Conservation (phyloP, 441 rosid species). For the Erodium texanum region DNA sequence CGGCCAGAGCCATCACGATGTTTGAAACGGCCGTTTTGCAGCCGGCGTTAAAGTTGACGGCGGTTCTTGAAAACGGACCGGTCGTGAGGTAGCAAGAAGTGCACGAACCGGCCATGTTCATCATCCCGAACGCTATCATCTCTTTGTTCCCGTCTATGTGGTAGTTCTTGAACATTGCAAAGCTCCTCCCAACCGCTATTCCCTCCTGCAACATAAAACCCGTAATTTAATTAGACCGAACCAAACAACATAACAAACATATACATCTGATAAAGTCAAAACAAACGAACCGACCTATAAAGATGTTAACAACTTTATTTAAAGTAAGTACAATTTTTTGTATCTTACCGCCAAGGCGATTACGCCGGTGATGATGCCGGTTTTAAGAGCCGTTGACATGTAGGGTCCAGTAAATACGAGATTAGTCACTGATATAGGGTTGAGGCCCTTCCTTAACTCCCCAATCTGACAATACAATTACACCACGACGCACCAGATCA, state of each 20-base stretch:
- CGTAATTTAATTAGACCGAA: no score
- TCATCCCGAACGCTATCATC: conserved; percentile 89
- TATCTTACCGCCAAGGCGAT: conserved; percentile 78
- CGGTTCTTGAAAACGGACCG: conserved; percentile 94
- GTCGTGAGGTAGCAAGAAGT: conserved; percentile 93
- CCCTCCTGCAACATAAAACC: conserved; percentile 98
- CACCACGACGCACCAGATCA: not conserved
- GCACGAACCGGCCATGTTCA: conserved; percentile 91
- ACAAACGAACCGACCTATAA: no score
- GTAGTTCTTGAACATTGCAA: conserved; percentile 86
- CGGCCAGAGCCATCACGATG: conserved; percentile 77
- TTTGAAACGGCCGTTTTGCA: conserved; percentile 88
- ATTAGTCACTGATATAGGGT: conserved; percentile 62
- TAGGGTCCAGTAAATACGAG: conserved; percentile 56
- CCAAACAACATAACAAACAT: no score
- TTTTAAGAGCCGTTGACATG: conserved; percentile 48
- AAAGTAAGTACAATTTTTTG: no score
- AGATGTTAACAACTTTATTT: no score
- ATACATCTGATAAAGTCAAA: no score
- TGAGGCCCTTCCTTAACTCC: conserved; percentile 66
- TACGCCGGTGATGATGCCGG: conserved; percentile 79
- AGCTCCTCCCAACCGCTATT: conserved; percentile 95
- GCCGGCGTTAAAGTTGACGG: conserved; percentile 93
- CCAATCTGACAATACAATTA: conserved; percentile 46
- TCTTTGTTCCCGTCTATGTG: conserved; percentile 96